Evolutionary conservation across 2,329 filamentous ascomycete genomes (phyloP), one percentile per base, ranked within the genome.

Genomic region (Diaporthe citrichinensis): DNA sequence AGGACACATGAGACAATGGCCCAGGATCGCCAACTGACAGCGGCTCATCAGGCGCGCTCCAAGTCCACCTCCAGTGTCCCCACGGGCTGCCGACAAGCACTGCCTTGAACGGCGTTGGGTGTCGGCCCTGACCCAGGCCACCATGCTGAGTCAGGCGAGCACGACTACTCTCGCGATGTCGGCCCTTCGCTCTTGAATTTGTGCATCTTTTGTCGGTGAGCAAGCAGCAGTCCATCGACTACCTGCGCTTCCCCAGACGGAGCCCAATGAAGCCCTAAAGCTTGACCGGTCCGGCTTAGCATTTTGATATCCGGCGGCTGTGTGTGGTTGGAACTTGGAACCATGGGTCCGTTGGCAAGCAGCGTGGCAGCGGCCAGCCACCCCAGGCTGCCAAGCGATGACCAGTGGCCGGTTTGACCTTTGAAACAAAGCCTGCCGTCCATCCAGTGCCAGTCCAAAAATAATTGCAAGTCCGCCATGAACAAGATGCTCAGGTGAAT

Each of bases 381-480:
- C 69, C 69, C 74, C 65, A 31, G 39, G 41, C 31, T 62, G 71
- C 72, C 74, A 71, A 74, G 72, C 65, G 74, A 74, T 57, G 74
- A 68, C 74, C 74, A 73, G 39, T 51, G 39, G 58, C 57, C 55
- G 58, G 74, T 74, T 74, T 74, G 74, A 74, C 57, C 65, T 76
- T 58, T 76, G 74, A 76, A 76, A 76, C 74, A 76, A 59, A 39
- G 39, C 74, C 49, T 59, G 39, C 55, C 51, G 39, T 59, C 28
- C 62, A 58, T 51, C 31, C 36, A 55, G 17, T 55, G 61, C 49
- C 34, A 53, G 61, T 61, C 74, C 72, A 53, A 73, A 68, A 73
- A 68, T 68, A 59, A 73, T 59, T 61, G 44, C 58, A 34, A 23
- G 31, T 39, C 9, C 44, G 41, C 57, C 46, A 14, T 46, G 46